Conservation (phyloP, 371 early-diverging fungal species). For the Mycotypha africana region DNA sequence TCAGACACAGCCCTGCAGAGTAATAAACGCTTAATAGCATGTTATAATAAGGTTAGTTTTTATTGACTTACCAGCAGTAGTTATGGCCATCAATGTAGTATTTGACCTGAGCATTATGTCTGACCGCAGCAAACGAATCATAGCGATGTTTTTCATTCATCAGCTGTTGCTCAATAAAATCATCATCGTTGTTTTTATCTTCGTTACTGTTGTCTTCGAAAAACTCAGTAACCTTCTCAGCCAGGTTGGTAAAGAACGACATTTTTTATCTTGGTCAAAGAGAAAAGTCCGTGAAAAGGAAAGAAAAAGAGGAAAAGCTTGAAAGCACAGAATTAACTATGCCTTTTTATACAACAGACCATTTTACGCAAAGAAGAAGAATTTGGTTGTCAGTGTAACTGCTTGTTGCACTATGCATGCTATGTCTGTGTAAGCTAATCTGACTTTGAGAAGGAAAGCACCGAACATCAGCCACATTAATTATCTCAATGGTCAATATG, state of each 20-base stretch:
- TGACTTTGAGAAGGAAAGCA: no score
- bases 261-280: constrained; percentile 6
- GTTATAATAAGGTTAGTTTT: no score
- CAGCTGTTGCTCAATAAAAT: constrained; percentile 16
- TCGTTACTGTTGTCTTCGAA: constrained; percentile 9
- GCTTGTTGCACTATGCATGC: no score
- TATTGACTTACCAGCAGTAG: constrained; percentile 56
- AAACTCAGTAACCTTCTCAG: constrained; percentile 18
- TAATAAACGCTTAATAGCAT: no score
- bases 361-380: no score
- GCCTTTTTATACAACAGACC: no score
- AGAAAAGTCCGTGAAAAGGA: constrained; percentile 8
- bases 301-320: constrained; percentile 2
- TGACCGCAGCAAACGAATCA: constrained; percentile 79
- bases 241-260: constrained; percentile 25
- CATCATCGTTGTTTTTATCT: constrained; percentile 18
- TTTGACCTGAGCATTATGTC: constrained; percentile 59
- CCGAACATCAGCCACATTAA: no score
- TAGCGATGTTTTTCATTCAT: constrained; percentile 56
- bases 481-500: no score
- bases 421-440: no score
- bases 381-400: no score
- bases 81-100: constrained; percentile 82
- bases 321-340: background rate
- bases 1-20: constrained; percentile 66